Conservation (phyloP, 495 filamentous ascomycete species). For the Bacidia rubella region DNA sequence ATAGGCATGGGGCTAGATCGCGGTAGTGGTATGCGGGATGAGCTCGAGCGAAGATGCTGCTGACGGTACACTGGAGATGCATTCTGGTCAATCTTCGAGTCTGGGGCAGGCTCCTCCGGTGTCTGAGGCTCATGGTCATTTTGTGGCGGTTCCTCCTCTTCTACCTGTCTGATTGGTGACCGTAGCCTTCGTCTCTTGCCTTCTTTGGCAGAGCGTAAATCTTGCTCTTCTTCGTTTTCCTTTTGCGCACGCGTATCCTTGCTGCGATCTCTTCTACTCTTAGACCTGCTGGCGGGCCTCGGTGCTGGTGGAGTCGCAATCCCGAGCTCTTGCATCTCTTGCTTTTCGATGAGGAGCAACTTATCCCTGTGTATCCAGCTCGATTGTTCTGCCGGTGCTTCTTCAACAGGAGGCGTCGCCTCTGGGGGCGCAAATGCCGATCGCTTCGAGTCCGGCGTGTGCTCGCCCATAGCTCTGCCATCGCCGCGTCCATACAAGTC, state of each 20-base stretch:
- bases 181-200: constrained; percentile 24
- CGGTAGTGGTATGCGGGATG: constrained; percentile 74
- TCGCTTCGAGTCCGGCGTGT: background rate
- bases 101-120: constrained; percentile 67
- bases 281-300: constrained; percentile 39
- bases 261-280: constrained; percentile 40
- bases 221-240: constrained; percentile 19
- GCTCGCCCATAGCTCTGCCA: constrained; percentile 19
- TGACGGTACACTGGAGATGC: constrained; percentile 30
- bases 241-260: constrained; percentile 32
- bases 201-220: constrained; percentile 1
- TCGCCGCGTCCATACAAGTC: constrained; percentile 35
- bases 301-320: constrained; percentile 50
- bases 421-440: constrained; percentile 1
- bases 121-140: constrained; percentile 58
- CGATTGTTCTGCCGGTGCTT: constrained; percentile 47
- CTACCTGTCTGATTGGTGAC: constrained; percentile 32
- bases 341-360: constrained; percentile 79
- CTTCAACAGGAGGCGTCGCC: constrained; percentile 18
- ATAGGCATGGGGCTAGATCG: constrained; percentile 67
- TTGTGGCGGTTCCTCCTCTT: constrained; percentile 26
- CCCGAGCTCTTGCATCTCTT: constrained; percentile 81
- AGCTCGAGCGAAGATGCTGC: constrained; percentile 33
- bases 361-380: constrained; percentile 97
- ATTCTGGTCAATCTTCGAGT: constrained; percentile 32